Evolutionary conservation across 768 basidiomycete species (phyloP).

Genomic region (Boletus tylopilopsis): DNA sequence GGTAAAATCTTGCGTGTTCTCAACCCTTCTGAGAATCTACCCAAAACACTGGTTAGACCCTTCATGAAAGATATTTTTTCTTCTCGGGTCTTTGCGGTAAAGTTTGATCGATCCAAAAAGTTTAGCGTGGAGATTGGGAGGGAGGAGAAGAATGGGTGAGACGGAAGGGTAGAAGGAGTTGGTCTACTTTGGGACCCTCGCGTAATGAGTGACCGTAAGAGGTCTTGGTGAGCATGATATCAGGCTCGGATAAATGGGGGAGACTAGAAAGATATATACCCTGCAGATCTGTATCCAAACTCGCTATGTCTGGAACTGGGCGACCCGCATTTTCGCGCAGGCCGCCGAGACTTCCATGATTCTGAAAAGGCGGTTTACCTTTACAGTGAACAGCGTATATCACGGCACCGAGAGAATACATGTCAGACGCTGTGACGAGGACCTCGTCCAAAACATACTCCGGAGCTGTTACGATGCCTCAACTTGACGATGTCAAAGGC

Average conservation of each 20-base stretch:
- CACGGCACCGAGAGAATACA: constrained; percentile 89
- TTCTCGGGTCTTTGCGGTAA: constrained; percentile 89
- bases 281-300: constrained; percentile 70
- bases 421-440: constrained; percentile 82
- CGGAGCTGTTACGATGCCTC: constrained; percentile 55
- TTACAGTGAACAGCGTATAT: constrained; percentile 91
- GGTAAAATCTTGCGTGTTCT: constrained; percentile 87
- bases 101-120: constrained; percentile 93
- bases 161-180: constrained; percentile 74
- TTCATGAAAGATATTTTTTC: constrained; percentile 97
- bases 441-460: constrained; percentile 93
- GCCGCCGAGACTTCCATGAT: constrained; percentile 68
- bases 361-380: constrained; percentile 83
- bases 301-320: constrained; percentile 56
- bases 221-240: constrained; percentile 42
- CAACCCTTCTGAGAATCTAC: constrained; percentile 83
- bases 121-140: constrained; percentile 94
- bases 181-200: constrained; percentile 71
- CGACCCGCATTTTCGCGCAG: constrained; percentile 69
- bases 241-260: constrained; percentile 4
- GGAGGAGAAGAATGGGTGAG: constrained; percentile 91
- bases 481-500: not conserved
- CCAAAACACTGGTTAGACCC: constrained; percentile 76
- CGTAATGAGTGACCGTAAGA: constrained; percentile 79
- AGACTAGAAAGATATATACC: constrained; percentile 36